Conservation (phyloP, 768 basidiomycete species). For the Lactarius psammicola region DNA sequence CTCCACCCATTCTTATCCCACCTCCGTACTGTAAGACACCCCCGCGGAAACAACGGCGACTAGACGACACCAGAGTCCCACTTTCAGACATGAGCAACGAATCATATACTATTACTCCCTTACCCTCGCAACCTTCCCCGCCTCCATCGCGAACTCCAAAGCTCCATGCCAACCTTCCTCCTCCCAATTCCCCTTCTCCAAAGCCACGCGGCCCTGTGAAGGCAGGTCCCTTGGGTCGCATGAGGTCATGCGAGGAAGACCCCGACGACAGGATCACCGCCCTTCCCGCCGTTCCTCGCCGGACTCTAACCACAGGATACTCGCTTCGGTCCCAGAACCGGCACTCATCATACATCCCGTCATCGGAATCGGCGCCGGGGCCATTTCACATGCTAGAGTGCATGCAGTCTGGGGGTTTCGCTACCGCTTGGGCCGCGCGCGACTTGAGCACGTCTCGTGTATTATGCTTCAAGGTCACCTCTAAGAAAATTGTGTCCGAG, state of each 20-base stretch:
- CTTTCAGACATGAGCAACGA: slow-evolving; percentile 27
- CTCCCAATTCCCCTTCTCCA: neutral
- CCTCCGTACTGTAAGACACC: slow-evolving; percentile 22
- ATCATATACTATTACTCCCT: neutral
- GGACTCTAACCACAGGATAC: slow-evolving; percentile 17
- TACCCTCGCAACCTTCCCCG: slow-evolving; percentile 7
- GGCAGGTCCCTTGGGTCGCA: slow-evolving; percentile 4
- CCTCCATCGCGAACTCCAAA: slow-evolving; percentile 5
- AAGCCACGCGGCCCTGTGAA: slow-evolving; percentile 11
- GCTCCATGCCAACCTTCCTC: slow-evolving; percentile 6
- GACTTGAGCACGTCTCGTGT: slow-evolving; percentile 26
- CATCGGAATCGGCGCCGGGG: slow-evolving; percentile 19
- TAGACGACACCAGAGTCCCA: slow-evolving; percentile 20
- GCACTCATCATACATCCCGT: slow-evolving; percentile 23
- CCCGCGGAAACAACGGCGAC: slow-evolving; percentile 22
- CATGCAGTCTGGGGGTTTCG: slow-evolving; percentile 22
- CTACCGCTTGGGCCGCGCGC: slow-evolving; percentile 27
- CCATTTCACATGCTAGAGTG: slow-evolving; percentile 29
- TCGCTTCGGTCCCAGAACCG: slow-evolving; percentile 26
- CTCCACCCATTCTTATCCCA: slow-evolving; percentile 11
- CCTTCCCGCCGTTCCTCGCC: slow-evolving; percentile 19
- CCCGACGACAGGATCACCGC: slow-evolving; percentile 11
- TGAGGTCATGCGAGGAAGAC: slow-evolving; percentile 21
- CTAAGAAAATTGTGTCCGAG: slow-evolving; percentile 22
- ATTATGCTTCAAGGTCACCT: slow-evolving; percentile 24